phyloP scores from a whole-genome alignment of 805 yeast species.

The Ogataea pini region DNA sequence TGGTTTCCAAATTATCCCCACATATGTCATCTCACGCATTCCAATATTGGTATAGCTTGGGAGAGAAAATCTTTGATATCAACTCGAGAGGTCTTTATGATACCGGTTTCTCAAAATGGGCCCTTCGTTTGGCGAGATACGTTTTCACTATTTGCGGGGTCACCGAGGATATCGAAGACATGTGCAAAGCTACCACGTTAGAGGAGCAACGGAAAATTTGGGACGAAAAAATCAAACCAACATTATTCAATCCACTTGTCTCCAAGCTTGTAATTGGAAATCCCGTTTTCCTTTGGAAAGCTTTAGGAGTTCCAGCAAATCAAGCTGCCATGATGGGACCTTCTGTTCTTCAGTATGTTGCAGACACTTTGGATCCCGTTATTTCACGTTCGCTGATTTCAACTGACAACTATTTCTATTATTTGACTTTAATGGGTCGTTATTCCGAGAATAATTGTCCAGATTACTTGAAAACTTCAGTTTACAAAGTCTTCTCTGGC shows the following conservation, averaged over 20 bases:
- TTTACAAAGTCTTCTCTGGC: slow-evolving; percentile 51
- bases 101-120: slow-evolving; percentile 88
- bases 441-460: slow-evolving; percentile 72
- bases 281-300: slow-evolving; percentile 85
- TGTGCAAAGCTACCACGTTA: slow-evolving; percentile 59
- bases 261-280: slow-evolving; percentile 72
- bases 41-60: slow-evolving; percentile 75
- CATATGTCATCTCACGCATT: slow-evolving; percentile 77
- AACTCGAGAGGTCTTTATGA: slow-evolving; percentile 68
- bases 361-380: slow-evolving; percentile 79
- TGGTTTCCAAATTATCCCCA: slow-evolving; percentile 59
- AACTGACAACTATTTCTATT: slow-evolving; percentile 76
- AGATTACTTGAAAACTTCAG: slow-evolving; percentile 63
- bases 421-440: slow-evolving; percentile 61
- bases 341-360: slow-evolving; percentile 67
- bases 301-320: slow-evolving; percentile 84
- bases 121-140: slow-evolving; percentile 64
- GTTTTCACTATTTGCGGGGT: slow-evolving; percentile 61
- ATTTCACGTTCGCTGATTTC: slow-evolving; percentile 63
- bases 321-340: slow-evolving; percentile 81
- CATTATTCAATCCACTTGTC: slow-evolving; percentile 68
- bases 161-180: slow-evolving; percentile 47
- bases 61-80: slow-evolving; percentile 54
- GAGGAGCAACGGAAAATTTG: slow-evolving; percentile 66
- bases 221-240: slow-evolving; percentile 63